Evolutionary conservation across 2,329 filamentous ascomycete genomes (phyloP), one percentile per base, ranked within the genome.

Genomic region (Cordyceps fumosorosea): DNA sequence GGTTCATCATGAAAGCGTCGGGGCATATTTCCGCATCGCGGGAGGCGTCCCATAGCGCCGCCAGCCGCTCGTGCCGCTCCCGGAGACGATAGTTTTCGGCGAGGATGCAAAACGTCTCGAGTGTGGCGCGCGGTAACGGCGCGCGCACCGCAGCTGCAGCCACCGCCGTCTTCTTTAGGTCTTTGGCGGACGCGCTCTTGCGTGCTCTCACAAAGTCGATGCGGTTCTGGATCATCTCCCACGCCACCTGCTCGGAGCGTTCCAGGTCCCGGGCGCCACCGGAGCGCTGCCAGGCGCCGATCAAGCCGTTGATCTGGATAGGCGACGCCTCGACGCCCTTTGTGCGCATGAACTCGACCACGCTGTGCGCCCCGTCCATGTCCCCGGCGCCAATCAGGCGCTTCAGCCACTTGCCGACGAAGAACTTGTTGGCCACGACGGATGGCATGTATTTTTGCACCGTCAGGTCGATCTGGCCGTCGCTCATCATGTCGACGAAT

Each of bases 401-500:
- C 74, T 93, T 93, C 69, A 96, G 82, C 93, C 92, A 96, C 68
- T 91, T 93, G 40, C 88, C 89, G 66, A 92, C 89, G 74, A 96
- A 90, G 74, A 91, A 93, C 65, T 88, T 87, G 73, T 96, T 95
- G 56, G 77, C 78, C 45, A 85, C 74, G 10, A 77, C 74, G 0
- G 77, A 76, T 1, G 83, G 82, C 62, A 85, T 73, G 20, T 72
- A 68, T 56, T 74, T 73, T 62, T 73, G 71, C 62, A 76, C 76
- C 57, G 75, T 76, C 55, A 84, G 69, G 62, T 84, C 78, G 60
- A 85, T 73, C 51, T 78, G 71, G 5, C 82, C 82, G 4, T 84
- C 82, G 62, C 85, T 84, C 86, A 96, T 92, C 91, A 96, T 96
- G 72, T 96, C 91, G 67, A 89, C 90, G 73, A 96, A 96, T 0